Conservation (phyloP, 164 flowering plant genomes). For the Tetracentron sinense region DNA sequence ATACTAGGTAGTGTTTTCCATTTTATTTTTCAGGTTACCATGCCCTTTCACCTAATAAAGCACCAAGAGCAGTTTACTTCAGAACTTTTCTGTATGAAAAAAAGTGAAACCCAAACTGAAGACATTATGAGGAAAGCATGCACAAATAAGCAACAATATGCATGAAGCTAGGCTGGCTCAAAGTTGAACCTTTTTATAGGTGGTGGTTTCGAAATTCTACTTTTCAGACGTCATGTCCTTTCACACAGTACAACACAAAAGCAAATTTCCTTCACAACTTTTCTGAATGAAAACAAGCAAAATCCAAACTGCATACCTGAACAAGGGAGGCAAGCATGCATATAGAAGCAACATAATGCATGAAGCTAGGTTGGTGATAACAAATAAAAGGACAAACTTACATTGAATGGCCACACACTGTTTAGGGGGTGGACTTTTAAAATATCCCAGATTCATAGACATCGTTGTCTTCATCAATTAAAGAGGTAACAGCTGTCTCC, state of each 20-base stretch:
- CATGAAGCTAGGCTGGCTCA: background rate
- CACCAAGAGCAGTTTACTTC: background rate
- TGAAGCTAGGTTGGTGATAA: background rate
- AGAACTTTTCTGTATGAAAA: background rate
- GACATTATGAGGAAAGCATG: background rate
- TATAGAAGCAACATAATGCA: background rate
- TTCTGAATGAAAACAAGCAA: background rate
- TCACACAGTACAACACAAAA: too few species aligned
- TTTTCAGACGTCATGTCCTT: too few species aligned
- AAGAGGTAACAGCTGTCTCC: slow-evolving; percentile 28
- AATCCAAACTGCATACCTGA: background rate
- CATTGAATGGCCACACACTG: background rate
- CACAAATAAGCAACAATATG: background rate
- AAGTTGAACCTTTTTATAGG: background rate
- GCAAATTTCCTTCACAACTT: too few species aligned
- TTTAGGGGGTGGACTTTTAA: slow-evolving; percentile 12
- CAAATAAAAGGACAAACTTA: background rate
- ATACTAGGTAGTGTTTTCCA: background rate
- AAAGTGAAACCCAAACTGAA: background rate
- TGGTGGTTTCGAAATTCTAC: too few species aligned
- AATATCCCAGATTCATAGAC: slow-evolving; percentile 20
- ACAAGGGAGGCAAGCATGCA: background rate
- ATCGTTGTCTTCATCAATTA: slow-evolving; percentile 35
- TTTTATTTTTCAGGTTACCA: background rate
- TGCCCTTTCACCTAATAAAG: background rate